phyloP scores from a whole-genome alignment of 106 monocot genomes.

The Hemerocallis citrina region DNA sequence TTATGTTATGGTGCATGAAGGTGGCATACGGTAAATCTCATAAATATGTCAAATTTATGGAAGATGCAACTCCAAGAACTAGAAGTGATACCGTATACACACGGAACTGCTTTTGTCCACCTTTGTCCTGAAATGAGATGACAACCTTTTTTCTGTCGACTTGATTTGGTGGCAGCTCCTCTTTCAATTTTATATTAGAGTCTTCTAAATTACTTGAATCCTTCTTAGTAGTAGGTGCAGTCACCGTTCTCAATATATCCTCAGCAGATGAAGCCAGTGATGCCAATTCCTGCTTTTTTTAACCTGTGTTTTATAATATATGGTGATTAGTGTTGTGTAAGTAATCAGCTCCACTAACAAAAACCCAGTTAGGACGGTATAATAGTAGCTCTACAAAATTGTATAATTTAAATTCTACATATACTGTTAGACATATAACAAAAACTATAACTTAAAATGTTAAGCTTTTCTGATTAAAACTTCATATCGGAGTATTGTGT shows the following conservation, averaged over 20 bases:
- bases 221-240: constrained; percentile 35
- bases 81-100: constrained; percentile 52
- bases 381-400: too few relatives aligned
- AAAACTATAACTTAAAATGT: too few relatives aligned
- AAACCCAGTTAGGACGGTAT: too few relatives aligned
- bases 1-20: too few relatives aligned
- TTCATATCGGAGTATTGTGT: too few relatives aligned
- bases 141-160: constrained; percentile 55
- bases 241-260: constrained; percentile 37
- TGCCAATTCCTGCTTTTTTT: constrained; percentile 19
- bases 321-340: background rate
- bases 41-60: background rate
- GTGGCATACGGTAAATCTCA: too few relatives aligned
- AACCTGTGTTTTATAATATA: constrained; percentile 10
- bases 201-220: constrained; percentile 16
- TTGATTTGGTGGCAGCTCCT: constrained; percentile 17
- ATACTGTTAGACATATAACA: too few relatives aligned
- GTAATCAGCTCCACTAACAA: background rate
- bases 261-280: constrained; percentile 16
- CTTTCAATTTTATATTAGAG: constrained; percentile 19
- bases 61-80: background rate
- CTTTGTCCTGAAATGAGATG: constrained; percentile 77
- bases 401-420: too few relatives aligned
- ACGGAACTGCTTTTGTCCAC: constrained; percentile 59
- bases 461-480: too few relatives aligned